Percentiles rank a stretch among this genome's conserved stretches.
Conservation (phyloP, 2,329 filamentous ascomycete species). For the Ophiobolus disseminans region DNA sequence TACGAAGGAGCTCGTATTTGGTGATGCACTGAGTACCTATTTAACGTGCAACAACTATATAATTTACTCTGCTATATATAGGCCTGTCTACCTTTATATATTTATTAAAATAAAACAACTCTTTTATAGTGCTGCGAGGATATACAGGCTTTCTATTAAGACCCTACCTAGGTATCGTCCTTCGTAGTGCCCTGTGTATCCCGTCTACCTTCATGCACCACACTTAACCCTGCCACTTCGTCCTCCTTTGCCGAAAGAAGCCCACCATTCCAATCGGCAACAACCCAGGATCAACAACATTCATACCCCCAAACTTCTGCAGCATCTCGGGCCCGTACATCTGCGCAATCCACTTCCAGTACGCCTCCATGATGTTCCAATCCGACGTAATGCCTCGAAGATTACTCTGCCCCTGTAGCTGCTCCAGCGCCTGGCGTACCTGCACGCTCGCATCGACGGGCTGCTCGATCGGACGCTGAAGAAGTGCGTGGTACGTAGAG, state of each 20-base stretch:
- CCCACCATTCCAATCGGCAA: constrained; percentile 48
- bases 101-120: no score
- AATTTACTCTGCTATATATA: no score
- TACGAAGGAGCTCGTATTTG: no score
- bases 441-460: constrained; percentile 26
- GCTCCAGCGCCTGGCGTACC: constrained; percentile 29
- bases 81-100: no score
- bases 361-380: constrained; percentile 41
- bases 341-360: constrained; percentile 48
- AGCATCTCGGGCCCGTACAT: constrained; percentile 48
- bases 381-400: constrained; percentile 29
- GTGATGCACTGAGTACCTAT: no score
- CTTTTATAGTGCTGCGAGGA: no score
- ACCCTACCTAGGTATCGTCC: no score
- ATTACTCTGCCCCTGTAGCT: constrained; percentile 27
- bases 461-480: constrained; percentile 28
- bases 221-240: constrained; percentile 41
- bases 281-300: constrained; percentile 42
- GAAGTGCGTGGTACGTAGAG: constrained; percentile 24
- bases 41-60: no score
- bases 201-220: no score
- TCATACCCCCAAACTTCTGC: constrained; percentile 42
- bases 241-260: constrained; percentile 41
- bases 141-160: no score
- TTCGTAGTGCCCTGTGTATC: no score